A percentile compares a stretch with the other conserved stretches of the same genome.
Conservation (phyloP, 2,329 filamentous ascomycete species). For the Diaporthe eres region DNA sequence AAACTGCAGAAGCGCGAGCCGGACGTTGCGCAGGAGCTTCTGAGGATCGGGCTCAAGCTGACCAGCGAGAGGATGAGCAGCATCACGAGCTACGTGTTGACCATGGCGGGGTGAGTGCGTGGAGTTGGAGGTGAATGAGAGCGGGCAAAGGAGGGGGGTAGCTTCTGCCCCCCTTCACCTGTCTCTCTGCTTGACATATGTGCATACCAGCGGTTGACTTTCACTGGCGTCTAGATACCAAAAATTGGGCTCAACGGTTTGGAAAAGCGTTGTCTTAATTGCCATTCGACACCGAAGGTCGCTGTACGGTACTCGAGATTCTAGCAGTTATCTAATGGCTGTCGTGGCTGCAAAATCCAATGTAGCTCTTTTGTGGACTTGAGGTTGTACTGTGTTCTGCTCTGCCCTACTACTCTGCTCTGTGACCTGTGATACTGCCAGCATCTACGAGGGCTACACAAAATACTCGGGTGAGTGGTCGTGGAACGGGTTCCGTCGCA, state of each 20-base stretch:
- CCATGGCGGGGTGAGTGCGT: conserved; percentile 60
- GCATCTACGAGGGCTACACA: background rate
- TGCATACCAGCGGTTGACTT: conserved; percentile 21
- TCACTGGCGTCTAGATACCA: conserved; percentile 24
- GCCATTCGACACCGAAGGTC: background rate
- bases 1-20: conserved; percentile 79
- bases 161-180: background rate
- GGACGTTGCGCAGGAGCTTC: conserved; percentile 85
- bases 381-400: background rate
- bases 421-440: background rate
- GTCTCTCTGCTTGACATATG: background rate
- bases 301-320: background rate
- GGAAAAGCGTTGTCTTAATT: conserved; percentile 10
- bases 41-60: conserved; percentile 91
- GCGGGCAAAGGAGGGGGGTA: background rate
- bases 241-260: conserved; percentile 16
- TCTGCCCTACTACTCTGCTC: too few species aligned
- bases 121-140: background rate
- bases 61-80: conserved; percentile 92
- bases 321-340: background rate
- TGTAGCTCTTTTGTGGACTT: background rate
- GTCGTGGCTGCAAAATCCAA: background rate
- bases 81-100: conserved; percentile 71
- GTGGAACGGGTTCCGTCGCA: background rate
- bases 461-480: background rate